Evolutionary conservation across 306 rosid species (phyloP), one percentile per base, ranked within the genome.

Genomic region (Sindora glabra): DNA sequence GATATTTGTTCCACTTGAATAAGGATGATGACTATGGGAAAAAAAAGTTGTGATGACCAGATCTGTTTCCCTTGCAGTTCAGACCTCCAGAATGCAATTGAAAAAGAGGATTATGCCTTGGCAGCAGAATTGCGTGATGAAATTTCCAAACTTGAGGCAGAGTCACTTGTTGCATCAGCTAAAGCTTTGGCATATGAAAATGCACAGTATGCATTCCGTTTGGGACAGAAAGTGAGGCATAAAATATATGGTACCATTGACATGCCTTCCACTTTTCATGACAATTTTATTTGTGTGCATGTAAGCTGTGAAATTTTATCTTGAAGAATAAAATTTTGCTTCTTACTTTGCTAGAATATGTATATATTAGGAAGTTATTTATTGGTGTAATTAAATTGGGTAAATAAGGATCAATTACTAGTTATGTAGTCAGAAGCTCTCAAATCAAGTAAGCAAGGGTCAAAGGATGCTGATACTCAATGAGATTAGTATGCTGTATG

Each of bases 161-260:
- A 83, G 59, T 84, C 97, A 46, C 77, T 91, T 34, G 96, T 91
- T 46, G 86, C 82, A 24, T 83, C 95, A 17, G 97, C 89, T 27
- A 83, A 83, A 72, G 95, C 90, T 51, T 64, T 91, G 70, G 96
- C 82, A 37, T 79, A 83, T 68, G 92, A 83, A 77, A 91, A 81
- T 79, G 80, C 81, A n/a, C 78, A 83, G 53, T 91, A 87, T 69
- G 57, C 72, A 38, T 91, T 81, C 65, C 90, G 92, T 23, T 72
- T 91, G 83, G 97, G 97, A 53, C 97, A 91, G 81, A 91, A 77
- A 81, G 91, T 87, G 72, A 75, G 39, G 76, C 96, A 91, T 60
- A 88, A 74, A 79, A 27, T 8, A 27, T 87, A 87, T 72, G 95
- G 97, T 81, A 64, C 22, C 48, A 19, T 49, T 61, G 59, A 27